phyloP scores from a whole-genome alignment of 2,329 filamentous ascomycete species.

The Cercospora canescens region DNA sequence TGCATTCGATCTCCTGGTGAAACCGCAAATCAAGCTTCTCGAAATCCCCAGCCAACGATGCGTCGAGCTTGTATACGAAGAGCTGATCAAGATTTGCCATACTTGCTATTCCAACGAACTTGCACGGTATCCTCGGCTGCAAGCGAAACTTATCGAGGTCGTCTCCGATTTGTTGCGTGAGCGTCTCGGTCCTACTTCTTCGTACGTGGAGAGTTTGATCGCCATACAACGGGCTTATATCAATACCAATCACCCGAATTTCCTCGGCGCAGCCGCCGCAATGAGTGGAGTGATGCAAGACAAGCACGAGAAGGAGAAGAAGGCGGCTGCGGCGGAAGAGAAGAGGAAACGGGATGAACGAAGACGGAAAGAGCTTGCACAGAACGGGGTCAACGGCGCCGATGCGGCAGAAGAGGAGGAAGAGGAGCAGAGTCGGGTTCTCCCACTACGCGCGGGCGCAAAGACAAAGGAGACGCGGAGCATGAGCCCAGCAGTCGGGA shows the following conservation, averaged over 20 bases:
- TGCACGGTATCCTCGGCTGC: conserved; percentile 84
- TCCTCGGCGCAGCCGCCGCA: conserved; percentile 90
- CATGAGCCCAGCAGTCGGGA: conserved; percentile 75
- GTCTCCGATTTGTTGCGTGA: conserved; percentile 94
- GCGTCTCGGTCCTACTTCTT: conserved; percentile 82
- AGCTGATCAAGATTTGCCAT: conserved; percentile 98
- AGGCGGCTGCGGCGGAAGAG: conserved; percentile 76
- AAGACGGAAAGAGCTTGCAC: conserved; percentile 71
- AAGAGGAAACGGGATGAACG: conserved; percentile 80
- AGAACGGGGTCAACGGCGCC: conserved; percentile 69
- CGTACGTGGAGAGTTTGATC: conserved; percentile 94
- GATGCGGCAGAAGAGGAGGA: conserved; percentile 68
- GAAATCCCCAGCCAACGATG: conserved; percentile 94
- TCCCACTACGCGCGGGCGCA: conserved; percentile 54
- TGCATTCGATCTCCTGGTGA: conserved; percentile 95
- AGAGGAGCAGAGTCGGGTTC: conserved; percentile 43
- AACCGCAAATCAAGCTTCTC: conserved; percentile 96
- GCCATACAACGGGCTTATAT: conserved; percentile 98
- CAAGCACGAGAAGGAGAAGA: conserved; percentile 92
- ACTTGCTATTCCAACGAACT: conserved; percentile 96
- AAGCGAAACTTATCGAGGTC: conserved; percentile 96
- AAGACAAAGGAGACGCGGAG: conserved; percentile 64
- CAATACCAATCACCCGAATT: conserved; percentile 99
- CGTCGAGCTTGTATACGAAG: conserved; percentile 96
- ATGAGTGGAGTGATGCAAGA: conserved; percentile 96